These are phyloP conservation scores for Pontederia crassipes DNA, from an alignment of 176 grass and related monocot species.

Conservation along the genomic window DNA sequence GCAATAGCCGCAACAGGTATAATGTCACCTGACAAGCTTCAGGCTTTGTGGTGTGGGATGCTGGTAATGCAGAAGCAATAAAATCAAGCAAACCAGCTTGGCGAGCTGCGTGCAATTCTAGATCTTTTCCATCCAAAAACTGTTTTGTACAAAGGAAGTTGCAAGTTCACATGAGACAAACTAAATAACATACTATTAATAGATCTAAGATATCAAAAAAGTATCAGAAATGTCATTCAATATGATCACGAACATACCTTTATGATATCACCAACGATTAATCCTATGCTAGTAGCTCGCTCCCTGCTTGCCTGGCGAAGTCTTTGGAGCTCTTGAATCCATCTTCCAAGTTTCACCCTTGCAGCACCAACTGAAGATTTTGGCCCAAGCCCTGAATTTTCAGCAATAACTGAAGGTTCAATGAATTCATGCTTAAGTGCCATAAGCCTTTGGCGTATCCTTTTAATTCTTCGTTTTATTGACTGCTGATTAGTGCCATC, in stretches of 20 bases:
- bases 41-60: slow-evolving; percentile 91
- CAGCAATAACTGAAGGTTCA: slow-evolving; percentile 48
- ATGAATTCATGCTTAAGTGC: slow-evolving; percentile 94
- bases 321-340: slow-evolving; percentile 93
- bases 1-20: slow-evolving; percentile 64
- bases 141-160: slow-evolving; percentile 33
- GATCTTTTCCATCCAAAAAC: slow-evolving; percentile 91
- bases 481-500: slow-evolving; percentile 42
- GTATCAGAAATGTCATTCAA: slow-evolving; percentile 16
- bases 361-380: slow-evolving; percentile 64
- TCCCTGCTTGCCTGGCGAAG: slow-evolving; percentile 95
- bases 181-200: background rate
- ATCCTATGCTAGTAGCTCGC: slow-evolving; percentile 81
- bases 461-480: slow-evolving; percentile 87
- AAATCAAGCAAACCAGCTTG: slow-evolving; percentile 95
- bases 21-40: slow-evolving; percentile 93
- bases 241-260: slow-evolving; percentile 51
- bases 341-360: slow-evolving; percentile 87
- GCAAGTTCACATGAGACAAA: slow-evolving; percentile 19
- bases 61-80: slow-evolving; percentile 78
- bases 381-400: slow-evolving; percentile 68
- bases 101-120: slow-evolving; percentile 84
- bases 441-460: slow-evolving; percentile 94
- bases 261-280: slow-evolving; percentile 76
- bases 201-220: background rate